Evolutionary conservation across 2,329 filamentous ascomycete genomes (phyloP).

Genomic region (Domatiomyces globalis): DNA sequence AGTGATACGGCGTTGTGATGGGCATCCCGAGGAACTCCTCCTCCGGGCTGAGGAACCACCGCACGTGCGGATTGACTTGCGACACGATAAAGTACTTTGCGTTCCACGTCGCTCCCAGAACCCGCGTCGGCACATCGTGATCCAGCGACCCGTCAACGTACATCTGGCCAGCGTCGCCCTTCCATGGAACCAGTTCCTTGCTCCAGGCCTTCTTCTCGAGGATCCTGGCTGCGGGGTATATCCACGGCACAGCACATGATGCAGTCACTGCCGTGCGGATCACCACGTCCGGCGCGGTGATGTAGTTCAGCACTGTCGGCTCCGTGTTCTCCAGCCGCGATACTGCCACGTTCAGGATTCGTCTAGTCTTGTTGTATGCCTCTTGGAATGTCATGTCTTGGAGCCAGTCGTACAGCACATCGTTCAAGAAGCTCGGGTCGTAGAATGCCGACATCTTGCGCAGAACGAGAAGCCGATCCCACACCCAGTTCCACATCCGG

Average conservation of each 20-base stretch:
- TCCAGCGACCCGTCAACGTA: conserved; percentile 95
- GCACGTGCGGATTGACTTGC: conserved; percentile 88
- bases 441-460: conserved; percentile 44
- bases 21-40: conserved; percentile 43
- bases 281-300: conserved; percentile 85
- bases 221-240: conserved; percentile 67
- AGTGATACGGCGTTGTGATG: conserved; percentile 56
- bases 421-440: conserved; percentile 65
- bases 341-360: conserved; percentile 87
- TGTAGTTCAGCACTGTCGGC: conserved; percentile 76
- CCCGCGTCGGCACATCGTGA: conserved; percentile 81
- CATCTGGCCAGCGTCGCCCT: conserved; percentile 54
- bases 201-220: conserved; percentile 76
- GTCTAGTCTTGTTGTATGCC: conserved; percentile 82
- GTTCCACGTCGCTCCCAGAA: conserved; percentile 88
- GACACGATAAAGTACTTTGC: conserved; percentile 97
- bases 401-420: conserved; percentile 66
- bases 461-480: neutral
- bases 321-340: conserved; percentile 80
- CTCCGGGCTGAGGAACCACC: conserved; percentile 69
- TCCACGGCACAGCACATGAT: conserved; percentile 78
- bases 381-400: conserved; percentile 92
- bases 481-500: conserved; percentile 29
- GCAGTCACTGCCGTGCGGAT: conserved; percentile 92
- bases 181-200: conserved; percentile 66